Evolutionary conservation across 169 alveolate genomes (phyloP), one percentile per base, ranked within the genome.

Genomic region (Cryptosporidium sp.): DNA sequence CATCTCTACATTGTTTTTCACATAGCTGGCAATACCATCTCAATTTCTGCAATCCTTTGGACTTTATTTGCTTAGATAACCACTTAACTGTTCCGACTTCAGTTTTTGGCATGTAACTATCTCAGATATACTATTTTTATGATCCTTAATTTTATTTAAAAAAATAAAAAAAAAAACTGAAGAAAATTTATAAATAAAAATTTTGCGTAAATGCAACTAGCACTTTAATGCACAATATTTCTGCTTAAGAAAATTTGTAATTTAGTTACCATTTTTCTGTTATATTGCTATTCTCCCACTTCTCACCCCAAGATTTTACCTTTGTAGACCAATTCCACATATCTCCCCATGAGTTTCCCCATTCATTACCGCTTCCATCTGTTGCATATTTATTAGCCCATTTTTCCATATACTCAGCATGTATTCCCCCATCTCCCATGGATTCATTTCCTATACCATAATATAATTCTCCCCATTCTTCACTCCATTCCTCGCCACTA

Each of bases 21-120:
- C 99, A 96, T 97, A 97, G 95, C 92, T 97, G 98, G 93, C 99
- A 97, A 86, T 97, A 97, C 98, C 98, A 97, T 60, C 96, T 96
- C 51, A 95, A 94, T 93, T 95, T 96, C 91, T 96, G 98, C 48
- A 97, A 96, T 84, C 99, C 99, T 70, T 94, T 95, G 75, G 98
- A 95, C 95, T 96, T 97, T 96, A 97, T 96, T 86, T 95, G 96
- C 95, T 97, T 97, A 73, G 97, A 96, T 85, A 95, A 93, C 98
- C 99, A 97, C 96, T 96, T 97, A 67, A 96, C 96, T 71, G 98
- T 96, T 65, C 98, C 98, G 23, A 94, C 95, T 91, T 97, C 98
- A 0, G 97, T 97, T 44, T 94, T 93, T 26, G 97, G 97, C 97
- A 95, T 95, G 37, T 29, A 60, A 60, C 31, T 29, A 51, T 33